Conservation (phyloP, 164 flowering plant species). For the Malania oleifera region DNA sequence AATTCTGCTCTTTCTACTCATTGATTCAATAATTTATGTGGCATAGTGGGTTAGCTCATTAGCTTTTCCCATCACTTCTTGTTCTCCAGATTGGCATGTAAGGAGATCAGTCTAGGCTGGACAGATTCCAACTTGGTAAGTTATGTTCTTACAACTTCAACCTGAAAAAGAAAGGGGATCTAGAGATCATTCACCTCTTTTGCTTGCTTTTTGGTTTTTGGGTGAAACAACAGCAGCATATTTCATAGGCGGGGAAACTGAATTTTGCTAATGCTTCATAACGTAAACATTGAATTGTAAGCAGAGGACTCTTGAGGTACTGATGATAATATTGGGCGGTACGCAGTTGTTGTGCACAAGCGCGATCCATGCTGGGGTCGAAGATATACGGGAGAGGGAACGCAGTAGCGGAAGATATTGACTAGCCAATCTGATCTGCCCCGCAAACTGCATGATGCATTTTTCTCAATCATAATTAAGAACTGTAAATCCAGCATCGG, state of each 20-base stretch:
- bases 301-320: slow-evolving; percentile 66
- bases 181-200: no score
- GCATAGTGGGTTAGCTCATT: neutral
- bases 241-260: no score
- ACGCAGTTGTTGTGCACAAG: slow-evolving; percentile 64
- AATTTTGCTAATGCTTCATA: neutral
- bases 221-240: no score
- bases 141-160: neutral
- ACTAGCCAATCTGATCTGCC: no score
- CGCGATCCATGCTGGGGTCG: slow-evolving; percentile 52
- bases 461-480: no score
- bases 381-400: slow-evolving; percentile 10
- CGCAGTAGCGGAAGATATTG: slow-evolving; percentile 17
- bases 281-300: neutral
- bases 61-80: neutral
- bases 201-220: no score
- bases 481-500: no score
- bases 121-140: slow-evolving; percentile 58
- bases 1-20: neutral
- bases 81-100: slow-evolving; percentile 71
- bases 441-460: no score
- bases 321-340: slow-evolving; percentile 55
- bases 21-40: neutral
- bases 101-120: slow-evolving; percentile 70
- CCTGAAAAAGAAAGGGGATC: no score